Evolutionary conservation across 2,329 filamentous ascomycete species (phyloP), one percentile per base, ranked within the genome.

Genomic region (Colletotrichum sp.): DNA sequence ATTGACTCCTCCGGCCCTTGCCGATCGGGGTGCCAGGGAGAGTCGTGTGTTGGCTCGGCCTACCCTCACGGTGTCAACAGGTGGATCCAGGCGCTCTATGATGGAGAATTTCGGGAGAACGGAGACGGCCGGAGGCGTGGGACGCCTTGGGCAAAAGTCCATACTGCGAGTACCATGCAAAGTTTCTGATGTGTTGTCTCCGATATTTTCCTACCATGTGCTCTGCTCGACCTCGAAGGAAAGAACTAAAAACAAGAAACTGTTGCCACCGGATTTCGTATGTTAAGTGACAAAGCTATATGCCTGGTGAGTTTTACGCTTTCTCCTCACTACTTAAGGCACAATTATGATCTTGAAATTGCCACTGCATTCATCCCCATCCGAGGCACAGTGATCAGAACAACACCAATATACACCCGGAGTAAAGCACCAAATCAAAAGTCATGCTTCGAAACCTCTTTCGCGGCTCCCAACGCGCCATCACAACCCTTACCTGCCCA

Each of bases 81-180:
- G 44, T 48, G 44, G 44, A 48, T 48, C 18, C 22, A 48, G n/a
- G 44, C n/a, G 18, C 44, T 48, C 6, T 5, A 0, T 1, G 0
- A 48, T 22, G 10, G 18, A 48, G 18, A 12, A 6, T 48, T 48
- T 7, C 2, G 9, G 10, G 1, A 3, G 4, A 3, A 0, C 0
- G 18, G 18, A 44, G 39, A n/a, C 1, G 18, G 0, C 39, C 39
- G 39, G 18, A 44, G 39, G 18, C 1, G 39, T 44, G 18, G 9
- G 1, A 44, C 39, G 3, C 0, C 39, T n/a, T 44, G 10, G 3
- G 0, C 18, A 12, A n/a, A 6, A 5, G 2, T 44, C 0, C 3
- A 6, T 44, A 6, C 5, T 44, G 1, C 39, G 3, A 44, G n/a
- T 44, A 44, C 0, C 0, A 10, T 1, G 6, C 1, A n/a, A 44